Base-by-base conservation (phyloP, 1,284 basidiomycete species). In the Golubevia sp. region DNA sequence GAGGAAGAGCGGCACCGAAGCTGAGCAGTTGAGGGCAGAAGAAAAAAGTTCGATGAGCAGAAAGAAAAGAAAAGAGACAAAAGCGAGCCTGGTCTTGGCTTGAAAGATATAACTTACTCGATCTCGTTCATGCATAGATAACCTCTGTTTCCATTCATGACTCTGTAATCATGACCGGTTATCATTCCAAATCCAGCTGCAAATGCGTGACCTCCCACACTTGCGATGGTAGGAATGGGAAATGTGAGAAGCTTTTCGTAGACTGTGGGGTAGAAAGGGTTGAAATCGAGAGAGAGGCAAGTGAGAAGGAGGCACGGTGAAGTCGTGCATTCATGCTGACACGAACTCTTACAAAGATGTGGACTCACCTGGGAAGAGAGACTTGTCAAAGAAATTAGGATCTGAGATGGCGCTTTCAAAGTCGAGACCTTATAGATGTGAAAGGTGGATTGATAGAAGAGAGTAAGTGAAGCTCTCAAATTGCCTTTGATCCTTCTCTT, bases 61-160 rank as follows among this genome's bases (percentile, higher is more conserved):
- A n/a, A n/a, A n/a, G n/a, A n/a, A n/a, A n/a, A n/a, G n/a, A n/a
- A n/a, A n/a, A n/a, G n/a, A n/a, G n/a, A n/a, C n/a, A n/a, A n/a
- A n/a, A n/a, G n/a, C n/a, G n/a, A n/a, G n/a, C n/a, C n/a, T n/a
- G n/a, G n/a, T n/a, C n/a, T n/a, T n/a, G n/a, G n/a, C n/a, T n/a
- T n/a, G n/a, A n/a, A n/a, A n/a, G n/a, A n/a, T n/a, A 4, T 52
- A 4, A 26, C 23, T 23, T 23, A 23, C 70, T 83, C 67, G 67
- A 92, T 91, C 86, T 97, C 94, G 81, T 97, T 97, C 93, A 97
- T 96, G 82, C 89, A 92, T 63, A 93, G 85, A 90, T 92, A 94
- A 8, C 91, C 91, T 68, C 89, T 88, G 55, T 90, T 91, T 68
- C 92, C 91, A 23, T 88, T 91, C 90, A 96, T 94, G 62, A 97